Conservation (phyloP, 805 yeast genomes). For the Sugiyamaella lignohabitans region DNA sequence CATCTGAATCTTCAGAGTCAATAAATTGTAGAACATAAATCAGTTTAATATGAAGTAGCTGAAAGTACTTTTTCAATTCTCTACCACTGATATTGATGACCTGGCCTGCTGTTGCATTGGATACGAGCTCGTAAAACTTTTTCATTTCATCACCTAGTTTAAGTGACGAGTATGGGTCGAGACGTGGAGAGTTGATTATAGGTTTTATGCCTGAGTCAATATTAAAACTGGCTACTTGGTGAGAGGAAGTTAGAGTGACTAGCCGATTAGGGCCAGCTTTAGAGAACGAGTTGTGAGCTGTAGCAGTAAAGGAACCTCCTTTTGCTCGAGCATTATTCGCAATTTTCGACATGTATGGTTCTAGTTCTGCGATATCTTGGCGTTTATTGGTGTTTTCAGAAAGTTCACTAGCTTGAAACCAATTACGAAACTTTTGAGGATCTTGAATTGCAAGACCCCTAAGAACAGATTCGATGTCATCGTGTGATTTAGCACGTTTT, state of each 20-base stretch:
- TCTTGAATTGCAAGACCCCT: too few species aligned
- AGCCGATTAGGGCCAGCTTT: background rate
- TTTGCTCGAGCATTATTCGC: too few species aligned
- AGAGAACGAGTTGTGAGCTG: too few species aligned
- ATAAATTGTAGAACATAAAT: conserved; percentile 8
- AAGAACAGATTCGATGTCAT: too few species aligned
- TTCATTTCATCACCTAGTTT: conserved; percentile 10
- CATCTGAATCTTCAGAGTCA: background rate
- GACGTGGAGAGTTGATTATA: background rate
- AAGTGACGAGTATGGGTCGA: conserved; percentile 7
- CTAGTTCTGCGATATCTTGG: too few species aligned
- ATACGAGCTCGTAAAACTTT: conserved; percentile 1
- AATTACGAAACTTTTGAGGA: too few species aligned
- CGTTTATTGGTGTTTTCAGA: too few species aligned
- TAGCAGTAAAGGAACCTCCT: too few species aligned
- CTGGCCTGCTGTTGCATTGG: background rate
- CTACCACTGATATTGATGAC: background rate
- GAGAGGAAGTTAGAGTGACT: background rate
- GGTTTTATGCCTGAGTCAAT: background rate
- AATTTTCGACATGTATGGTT: too few species aligned
- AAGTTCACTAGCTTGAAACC: too few species aligned
- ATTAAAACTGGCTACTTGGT: background rate
- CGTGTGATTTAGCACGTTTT: too few species aligned
- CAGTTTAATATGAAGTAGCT: conserved; percentile 11
- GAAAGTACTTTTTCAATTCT: conserved; percentile 12